Evolutionary conservation across 1,284 basidiomycete genomes (phyloP).

Genomic region (Apiotrichum siamense): DNA sequence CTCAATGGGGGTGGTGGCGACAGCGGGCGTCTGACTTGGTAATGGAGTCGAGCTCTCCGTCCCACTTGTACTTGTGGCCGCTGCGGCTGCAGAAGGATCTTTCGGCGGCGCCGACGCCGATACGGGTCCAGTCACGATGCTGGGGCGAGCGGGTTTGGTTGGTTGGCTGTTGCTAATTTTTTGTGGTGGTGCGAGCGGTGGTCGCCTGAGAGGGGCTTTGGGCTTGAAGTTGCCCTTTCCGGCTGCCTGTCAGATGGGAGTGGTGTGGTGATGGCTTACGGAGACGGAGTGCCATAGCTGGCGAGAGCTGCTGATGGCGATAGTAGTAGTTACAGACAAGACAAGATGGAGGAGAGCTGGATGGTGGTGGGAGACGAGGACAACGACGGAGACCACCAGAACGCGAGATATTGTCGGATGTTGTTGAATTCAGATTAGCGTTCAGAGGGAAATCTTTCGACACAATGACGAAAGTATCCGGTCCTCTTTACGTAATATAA

Average conservation of each 20-base stretch:
- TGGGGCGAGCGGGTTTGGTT: neutral
- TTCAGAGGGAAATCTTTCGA: too few relatives aligned
- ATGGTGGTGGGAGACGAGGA: too few relatives aligned
- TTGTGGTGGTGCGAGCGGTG: constrained; percentile 1
- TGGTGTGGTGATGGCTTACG: constrained; percentile 4
- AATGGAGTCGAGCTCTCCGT: neutral
- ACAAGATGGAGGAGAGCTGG: neutral
- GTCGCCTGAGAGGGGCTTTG: constrained; percentile 5
- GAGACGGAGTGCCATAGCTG: constrained; percentile 22
- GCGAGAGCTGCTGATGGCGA: neutral
- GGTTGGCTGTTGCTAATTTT: neutral
- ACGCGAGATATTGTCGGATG: too few relatives aligned
- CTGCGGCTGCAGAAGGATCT: neutral
- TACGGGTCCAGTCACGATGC: neutral
- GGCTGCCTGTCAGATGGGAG: constrained; percentile 7
- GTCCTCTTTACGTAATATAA: too few relatives aligned
- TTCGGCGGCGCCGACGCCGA: neutral
- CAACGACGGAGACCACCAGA: too few relatives aligned
- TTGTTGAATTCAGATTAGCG: too few relatives aligned
- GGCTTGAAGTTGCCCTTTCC: constrained; percentile 34
- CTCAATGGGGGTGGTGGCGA: neutral
- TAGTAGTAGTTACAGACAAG: neutral
- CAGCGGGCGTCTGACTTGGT: neutral
- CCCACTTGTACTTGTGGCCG: neutral
- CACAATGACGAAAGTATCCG: too few relatives aligned